Conservation (phyloP, 2,329 filamentous ascomycete genomes). For the Arthroderma sp. region DNA sequence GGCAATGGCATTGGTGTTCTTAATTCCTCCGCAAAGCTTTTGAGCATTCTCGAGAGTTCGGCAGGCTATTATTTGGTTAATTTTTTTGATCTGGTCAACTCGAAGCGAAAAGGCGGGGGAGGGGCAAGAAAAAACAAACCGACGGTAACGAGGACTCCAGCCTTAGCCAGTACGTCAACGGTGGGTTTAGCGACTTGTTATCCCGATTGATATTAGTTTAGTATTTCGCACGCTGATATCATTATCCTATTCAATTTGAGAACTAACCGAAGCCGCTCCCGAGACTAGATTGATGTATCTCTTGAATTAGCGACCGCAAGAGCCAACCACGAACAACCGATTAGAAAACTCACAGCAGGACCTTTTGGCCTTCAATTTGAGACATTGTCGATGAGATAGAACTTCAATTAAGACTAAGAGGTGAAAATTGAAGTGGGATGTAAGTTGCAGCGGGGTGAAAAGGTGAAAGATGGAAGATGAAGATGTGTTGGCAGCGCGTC, state of each 20-base stretch:
- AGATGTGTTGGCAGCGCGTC: too few relatives aligned
- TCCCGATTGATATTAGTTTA: conserved; percentile 3
- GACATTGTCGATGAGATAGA: background rate
- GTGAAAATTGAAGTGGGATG: too few relatives aligned
- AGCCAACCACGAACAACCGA: background rate
- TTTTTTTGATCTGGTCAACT: background rate
- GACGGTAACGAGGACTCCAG: conserved; percentile 52
- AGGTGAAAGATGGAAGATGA: too few relatives aligned
- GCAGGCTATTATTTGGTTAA: conserved; percentile 46
- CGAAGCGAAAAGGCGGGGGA: background rate
- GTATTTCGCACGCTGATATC: background rate
- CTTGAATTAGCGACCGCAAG: background rate
- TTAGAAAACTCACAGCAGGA: conserved; percentile 9
- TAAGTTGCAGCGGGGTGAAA: too few relatives aligned
- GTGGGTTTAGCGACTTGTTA: conserved; percentile 46
- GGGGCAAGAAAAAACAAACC: conserved; percentile 32
- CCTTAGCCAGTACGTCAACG: conserved; percentile 48
- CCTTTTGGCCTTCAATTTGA: conserved; percentile 11
- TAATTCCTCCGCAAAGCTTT: conserved; percentile 58
- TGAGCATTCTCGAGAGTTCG: conserved; percentile 65
- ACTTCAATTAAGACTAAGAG: too few relatives aligned
- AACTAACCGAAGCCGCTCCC: conserved; percentile 13
- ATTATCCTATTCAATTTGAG: background rate
- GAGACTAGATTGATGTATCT: conserved; percentile 5
- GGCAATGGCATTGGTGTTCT: conserved; percentile 61